These are phyloP conservation scores for Coemansia interrupta DNA, from an alignment of 192 early-diverging fungal species.

Conservation along the genomic window DNA sequence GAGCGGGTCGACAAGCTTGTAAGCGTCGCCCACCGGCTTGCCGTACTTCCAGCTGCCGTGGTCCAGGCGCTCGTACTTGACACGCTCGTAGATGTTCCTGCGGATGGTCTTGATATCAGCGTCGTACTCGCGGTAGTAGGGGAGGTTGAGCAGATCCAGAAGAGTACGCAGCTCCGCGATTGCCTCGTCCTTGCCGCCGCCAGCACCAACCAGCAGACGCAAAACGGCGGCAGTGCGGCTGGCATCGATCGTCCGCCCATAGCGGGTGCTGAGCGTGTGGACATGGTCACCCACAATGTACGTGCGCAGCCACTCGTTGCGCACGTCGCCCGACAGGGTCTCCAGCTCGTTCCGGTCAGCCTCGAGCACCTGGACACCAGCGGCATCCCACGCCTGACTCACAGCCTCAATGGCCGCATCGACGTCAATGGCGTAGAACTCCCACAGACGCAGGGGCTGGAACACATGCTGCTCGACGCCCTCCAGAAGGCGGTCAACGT, in stretches of 20 bases:
- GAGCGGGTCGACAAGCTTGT: conserved; percentile 86
- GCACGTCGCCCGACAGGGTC: conserved; percentile 18
- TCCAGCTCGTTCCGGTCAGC: conserved; percentile 12
- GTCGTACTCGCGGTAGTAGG: conserved; percentile 83
- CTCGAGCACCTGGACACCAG: background rate
- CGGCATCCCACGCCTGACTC: conserved; percentile 37
- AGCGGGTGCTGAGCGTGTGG: conserved; percentile 41
- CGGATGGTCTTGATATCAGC: conserved; percentile 66
- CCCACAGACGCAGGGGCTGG: conserved; percentile 72
- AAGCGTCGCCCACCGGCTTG: conserved; percentile 67
- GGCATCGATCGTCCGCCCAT: conserved; percentile 31
- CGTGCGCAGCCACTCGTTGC: conserved; percentile 37
- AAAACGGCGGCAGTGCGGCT: conserved; percentile 32
- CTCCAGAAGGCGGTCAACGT: conserved; percentile 66
- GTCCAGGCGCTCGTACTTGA: conserved; percentile 80
- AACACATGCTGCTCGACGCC: conserved; percentile 57
- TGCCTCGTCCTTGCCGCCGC: conserved; percentile 22
- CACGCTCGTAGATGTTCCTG: conserved; percentile 71
- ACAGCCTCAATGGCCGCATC: conserved; percentile 43
- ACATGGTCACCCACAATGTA: conserved; percentile 52
- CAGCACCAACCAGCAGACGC: conserved; percentile 19
- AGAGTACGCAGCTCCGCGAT: conserved; percentile 57
- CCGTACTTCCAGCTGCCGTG: conserved; percentile 78
- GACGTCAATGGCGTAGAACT: conserved; percentile 82
- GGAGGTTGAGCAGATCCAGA: conserved; percentile 85